These are phyloP conservation scores for Malassezia nana DNA, from an alignment of 1,284 basidiomycete genomes.

Conservation along the genomic window DNA sequence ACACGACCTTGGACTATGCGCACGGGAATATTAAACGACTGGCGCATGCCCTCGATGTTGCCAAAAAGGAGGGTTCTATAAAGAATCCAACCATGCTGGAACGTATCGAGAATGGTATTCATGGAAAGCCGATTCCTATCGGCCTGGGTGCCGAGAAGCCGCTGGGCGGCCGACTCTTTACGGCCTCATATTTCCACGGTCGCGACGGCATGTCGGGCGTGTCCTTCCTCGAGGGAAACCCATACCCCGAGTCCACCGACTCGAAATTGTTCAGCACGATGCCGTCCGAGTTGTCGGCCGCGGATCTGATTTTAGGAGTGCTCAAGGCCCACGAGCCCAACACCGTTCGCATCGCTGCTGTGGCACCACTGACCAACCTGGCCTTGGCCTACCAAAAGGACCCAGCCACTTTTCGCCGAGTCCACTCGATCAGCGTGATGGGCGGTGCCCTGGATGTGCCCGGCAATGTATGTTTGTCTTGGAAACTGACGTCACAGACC, in stretches of 20 bases:
- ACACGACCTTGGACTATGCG: conserved; percentile 49
- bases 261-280: conserved; percentile 34
- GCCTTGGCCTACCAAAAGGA: conserved; percentile 61
- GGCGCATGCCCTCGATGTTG: conserved; percentile 55
- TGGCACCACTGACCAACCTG: conserved; percentile 82
- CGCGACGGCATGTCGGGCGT: conserved; percentile 41
- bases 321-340: conserved; percentile 57
- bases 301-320: conserved; percentile 62
- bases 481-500: conserved; percentile 48
- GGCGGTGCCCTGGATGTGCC: conserved; percentile 91
- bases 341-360: conserved; percentile 68
- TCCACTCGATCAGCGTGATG: conserved; percentile 72
- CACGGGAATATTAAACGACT: conserved; percentile 53
- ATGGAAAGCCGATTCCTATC: conserved; percentile 21
- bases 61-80: conserved; percentile 54
- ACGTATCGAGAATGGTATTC: conserved; percentile 29
- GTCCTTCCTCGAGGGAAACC: conserved; percentile 26
- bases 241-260: conserved; percentile 24
- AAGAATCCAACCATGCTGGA: conserved; percentile 59
- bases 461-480: conserved; percentile 71
- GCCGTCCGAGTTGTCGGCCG: conserved; percentile 53
- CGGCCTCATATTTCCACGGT: conserved; percentile 65
- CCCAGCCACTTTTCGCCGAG: conserved; percentile 54
- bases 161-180: conserved; percentile 64
- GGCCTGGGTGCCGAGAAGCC: conserved; percentile 52